Evolutionary conservation across 768 basidiomycete genomes (phyloP).

Genomic region (Kwoniella shandongensis): DNA sequence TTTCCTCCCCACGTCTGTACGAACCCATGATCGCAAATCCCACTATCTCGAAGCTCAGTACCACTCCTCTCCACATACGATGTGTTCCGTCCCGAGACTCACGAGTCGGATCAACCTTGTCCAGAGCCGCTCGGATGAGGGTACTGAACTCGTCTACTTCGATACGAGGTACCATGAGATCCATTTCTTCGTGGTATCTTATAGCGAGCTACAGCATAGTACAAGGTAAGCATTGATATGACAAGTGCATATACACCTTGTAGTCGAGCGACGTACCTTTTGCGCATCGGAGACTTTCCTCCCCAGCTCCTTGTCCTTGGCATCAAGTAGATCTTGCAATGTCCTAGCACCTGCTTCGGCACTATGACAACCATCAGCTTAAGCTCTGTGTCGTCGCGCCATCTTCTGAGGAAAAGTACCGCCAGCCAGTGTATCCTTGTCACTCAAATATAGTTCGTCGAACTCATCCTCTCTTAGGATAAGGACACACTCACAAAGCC

Average conservation of each 20-base stretch:
- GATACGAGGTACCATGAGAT: conserved; percentile 40
- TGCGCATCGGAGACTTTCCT: conserved; percentile 36
- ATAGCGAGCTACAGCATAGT: conserved; percentile 41
- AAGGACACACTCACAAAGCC: conserved; percentile 40
- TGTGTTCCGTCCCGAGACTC: background rate
- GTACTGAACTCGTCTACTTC: conserved; percentile 39
- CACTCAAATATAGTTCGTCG: too few species aligned
- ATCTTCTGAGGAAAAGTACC: too few species aligned
- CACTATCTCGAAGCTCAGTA: conserved; percentile 29
- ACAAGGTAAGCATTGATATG: too few species aligned
- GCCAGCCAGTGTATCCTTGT: too few species aligned
- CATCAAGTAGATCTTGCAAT: conserved; percentile 37
- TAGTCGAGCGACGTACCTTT: conserved; percentile 40
- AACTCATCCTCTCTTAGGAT: too few species aligned
- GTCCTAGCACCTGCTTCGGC: conserved; percentile 37
- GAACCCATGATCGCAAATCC: conserved; percentile 49
- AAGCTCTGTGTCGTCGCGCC: too few species aligned
- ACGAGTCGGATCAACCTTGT: conserved; percentile 39
- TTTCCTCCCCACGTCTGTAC: conserved; percentile 42
- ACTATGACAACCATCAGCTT: conserved; percentile 7
- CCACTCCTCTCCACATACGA: background rate
- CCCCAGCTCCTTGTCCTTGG: conserved; percentile 25
- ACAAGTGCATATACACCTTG: too few species aligned
- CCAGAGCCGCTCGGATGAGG: conserved; percentile 31
- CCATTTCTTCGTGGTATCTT: conserved; percentile 43